Conservation (phyloP, 164 flowering plant genomes). For the Piper longum region DNA sequence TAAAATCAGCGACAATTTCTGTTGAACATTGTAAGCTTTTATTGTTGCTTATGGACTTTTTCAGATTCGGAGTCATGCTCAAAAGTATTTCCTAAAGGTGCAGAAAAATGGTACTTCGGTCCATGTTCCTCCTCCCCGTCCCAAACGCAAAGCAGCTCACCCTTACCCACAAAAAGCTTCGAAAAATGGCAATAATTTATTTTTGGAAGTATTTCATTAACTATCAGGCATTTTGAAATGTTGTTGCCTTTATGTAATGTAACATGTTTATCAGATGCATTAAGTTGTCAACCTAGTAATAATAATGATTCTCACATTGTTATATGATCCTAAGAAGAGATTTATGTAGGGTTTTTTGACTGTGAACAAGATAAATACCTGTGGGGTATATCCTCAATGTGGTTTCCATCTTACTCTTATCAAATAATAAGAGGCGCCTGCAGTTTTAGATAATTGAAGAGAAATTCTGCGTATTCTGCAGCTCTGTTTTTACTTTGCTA, state of each 20-base stretch:
- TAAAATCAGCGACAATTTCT: too few relatives aligned
- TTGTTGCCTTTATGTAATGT: neutral
- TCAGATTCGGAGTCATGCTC: conserved; percentile 96
- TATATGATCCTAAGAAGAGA: neutral
- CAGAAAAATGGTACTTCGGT: conserved; percentile 79
- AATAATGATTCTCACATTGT: neutral
- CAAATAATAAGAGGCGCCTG: neutral
- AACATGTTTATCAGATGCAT: conserved; percentile 9
- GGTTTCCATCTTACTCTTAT: neutral
- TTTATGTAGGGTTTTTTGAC: neutral
- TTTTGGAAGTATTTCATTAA: conserved; percentile 1
- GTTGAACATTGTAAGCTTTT: too few relatives aligned
- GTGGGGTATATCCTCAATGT: too few relatives aligned
- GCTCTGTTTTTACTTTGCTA: neutral
- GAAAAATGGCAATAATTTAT: conserved; percentile 39
- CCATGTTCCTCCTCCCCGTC: conserved; percentile 92
- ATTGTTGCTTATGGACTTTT: neutral
- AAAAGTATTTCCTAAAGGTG: conserved; percentile 82
- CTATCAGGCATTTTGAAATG: neutral
- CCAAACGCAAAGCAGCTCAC: conserved; percentile 92
- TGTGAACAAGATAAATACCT: too few relatives aligned
- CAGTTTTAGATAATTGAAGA: neutral
- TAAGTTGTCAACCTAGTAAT: conserved; percentile 10
- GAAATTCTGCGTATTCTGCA: neutral
- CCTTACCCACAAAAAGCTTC: conserved; percentile 96